Percentiles rank a stretch among this genome's conserved stretches.
Conservation (phyloP, 305 asterid genomes). For the Fraxinus xanthoxyloides region DNA sequence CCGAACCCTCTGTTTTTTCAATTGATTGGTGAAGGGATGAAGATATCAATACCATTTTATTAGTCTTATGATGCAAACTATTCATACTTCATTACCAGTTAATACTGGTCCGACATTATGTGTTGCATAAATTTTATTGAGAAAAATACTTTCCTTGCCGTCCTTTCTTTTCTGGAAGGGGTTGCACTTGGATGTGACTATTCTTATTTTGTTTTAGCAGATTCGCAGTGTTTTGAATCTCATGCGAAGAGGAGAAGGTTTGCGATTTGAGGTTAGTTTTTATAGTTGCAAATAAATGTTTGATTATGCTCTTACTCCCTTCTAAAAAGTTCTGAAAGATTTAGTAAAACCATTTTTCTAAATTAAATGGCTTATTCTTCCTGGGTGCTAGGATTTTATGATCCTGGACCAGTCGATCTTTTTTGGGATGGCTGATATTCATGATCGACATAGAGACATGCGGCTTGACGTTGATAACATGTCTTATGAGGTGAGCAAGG, state of each 20-base stretch:
- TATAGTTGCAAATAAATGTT: neutral
- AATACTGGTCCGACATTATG: slow-evolving; percentile 11
- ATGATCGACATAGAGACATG: slow-evolving; percentile 87
- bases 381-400: slow-evolving; percentile 65
- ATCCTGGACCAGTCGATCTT: slow-evolving; percentile 73
- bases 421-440: slow-evolving; percentile 70
- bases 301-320: neutral
- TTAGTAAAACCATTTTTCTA: slow-evolving; percentile 1
- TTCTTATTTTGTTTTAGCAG: slow-evolving; percentile 43
- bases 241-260: slow-evolving; percentile 93
- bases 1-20: neutral
- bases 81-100: neutral
- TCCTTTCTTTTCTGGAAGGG: neutral
- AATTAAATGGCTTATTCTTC: slow-evolving; percentile 5
- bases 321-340: neutral
- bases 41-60: neutral
- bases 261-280: slow-evolving; percentile 73
- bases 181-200: neutral
- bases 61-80: neutral
- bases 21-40: neutral
- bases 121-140: neutral
- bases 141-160: neutral
- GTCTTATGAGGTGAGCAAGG: slow-evolving; percentile 79
- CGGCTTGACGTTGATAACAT: slow-evolving; percentile 95
- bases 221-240: slow-evolving; percentile 88